These are phyloP conservation scores for Rhipidocladum racemiflorum DNA, from an alignment of 176 grass and related monocot genomes.

Conservation along the genomic window DNA sequence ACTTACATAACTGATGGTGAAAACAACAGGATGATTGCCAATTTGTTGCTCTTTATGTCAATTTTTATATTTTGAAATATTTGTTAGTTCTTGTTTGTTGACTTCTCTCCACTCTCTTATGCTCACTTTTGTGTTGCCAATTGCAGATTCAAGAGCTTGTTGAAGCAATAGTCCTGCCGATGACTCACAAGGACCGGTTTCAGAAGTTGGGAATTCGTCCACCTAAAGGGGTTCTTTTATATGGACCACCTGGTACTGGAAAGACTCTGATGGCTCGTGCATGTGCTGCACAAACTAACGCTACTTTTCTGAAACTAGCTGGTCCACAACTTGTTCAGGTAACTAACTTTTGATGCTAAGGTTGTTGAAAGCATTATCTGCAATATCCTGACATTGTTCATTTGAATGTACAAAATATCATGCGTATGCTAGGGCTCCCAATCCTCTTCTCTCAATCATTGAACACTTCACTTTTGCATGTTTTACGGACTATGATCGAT, in stretches of 20 bases:
- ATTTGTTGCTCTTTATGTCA: not conserved
- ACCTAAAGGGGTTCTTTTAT: slow-evolving; percentile 80
- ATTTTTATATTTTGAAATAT: not conserved
- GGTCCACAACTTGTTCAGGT: slow-evolving; percentile 71
- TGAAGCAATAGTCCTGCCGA: slow-evolving; percentile 72
- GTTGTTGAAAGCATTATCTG: not conserved
- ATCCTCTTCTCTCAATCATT: not conserved
- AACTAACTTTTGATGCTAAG: slow-evolving; percentile 3
- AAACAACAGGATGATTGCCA: not conserved
- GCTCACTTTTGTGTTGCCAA: slow-evolving; percentile 15
- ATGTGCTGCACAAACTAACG: slow-evolving; percentile 81
- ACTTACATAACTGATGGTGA: not conserved
- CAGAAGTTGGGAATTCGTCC: slow-evolving; percentile 75
- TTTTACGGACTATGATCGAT: not conserved
- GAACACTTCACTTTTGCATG: not conserved
- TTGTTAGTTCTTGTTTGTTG: slow-evolving; percentile 2
- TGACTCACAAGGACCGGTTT: slow-evolving; percentile 74
- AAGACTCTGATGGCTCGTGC: slow-evolving; percentile 80
- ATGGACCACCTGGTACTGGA: slow-evolving; percentile 73
- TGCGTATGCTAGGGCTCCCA: not conserved
- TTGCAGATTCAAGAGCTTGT: slow-evolving; percentile 72
- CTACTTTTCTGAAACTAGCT: slow-evolving; percentile 73
- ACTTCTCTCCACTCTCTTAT: not conserved
- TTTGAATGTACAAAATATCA: not conserved
- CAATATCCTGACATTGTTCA: not conserved